Conservation (phyloP, 345 rosid genomes). For the Rhodamnia rubescens region DNA sequence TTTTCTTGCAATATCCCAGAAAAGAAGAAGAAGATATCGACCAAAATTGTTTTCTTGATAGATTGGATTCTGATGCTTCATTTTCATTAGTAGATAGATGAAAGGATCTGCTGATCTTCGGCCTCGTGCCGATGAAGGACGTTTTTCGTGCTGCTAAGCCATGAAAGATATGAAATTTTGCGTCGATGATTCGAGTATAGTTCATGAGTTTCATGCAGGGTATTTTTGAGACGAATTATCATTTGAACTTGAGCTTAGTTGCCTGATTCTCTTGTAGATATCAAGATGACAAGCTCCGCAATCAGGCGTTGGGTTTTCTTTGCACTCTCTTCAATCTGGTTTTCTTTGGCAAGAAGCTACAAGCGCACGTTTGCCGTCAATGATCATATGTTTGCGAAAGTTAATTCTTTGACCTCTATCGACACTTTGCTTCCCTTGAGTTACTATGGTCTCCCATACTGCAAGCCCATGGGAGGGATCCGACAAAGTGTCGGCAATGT, state of each 20-base stretch:
- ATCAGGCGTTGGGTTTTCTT: slow-evolving; percentile 17
- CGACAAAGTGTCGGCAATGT: neutral
- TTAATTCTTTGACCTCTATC: slow-evolving; percentile 84
- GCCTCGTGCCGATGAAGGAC: neutral
- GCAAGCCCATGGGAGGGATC: neutral
- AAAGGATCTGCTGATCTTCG: neutral
- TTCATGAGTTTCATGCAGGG: neutral
- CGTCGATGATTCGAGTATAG: neutral
- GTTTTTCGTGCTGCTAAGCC: neutral
- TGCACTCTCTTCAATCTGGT: slow-evolving; percentile 38
- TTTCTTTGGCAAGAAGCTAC: slow-evolving; percentile 77
- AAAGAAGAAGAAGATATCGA: neutral
- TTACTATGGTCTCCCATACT: slow-evolving; percentile 60
- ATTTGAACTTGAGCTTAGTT: neutral
- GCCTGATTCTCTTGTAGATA: neutral
- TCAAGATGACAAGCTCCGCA: neutral
- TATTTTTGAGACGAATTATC: neutral
- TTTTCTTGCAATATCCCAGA: neutral
- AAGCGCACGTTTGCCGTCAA: slow-evolving; percentile 55
- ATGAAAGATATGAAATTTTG: neutral
- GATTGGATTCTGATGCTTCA: neutral
- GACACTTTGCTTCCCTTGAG: slow-evolving; percentile 74
- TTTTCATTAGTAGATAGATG: neutral
- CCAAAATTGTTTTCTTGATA: neutral
- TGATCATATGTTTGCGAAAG: slow-evolving; percentile 44